These are phyloP conservation scores for Delitschia confertaspora DNA, from an alignment of 495 filamentous ascomycete species.

Conservation along the genomic window DNA sequence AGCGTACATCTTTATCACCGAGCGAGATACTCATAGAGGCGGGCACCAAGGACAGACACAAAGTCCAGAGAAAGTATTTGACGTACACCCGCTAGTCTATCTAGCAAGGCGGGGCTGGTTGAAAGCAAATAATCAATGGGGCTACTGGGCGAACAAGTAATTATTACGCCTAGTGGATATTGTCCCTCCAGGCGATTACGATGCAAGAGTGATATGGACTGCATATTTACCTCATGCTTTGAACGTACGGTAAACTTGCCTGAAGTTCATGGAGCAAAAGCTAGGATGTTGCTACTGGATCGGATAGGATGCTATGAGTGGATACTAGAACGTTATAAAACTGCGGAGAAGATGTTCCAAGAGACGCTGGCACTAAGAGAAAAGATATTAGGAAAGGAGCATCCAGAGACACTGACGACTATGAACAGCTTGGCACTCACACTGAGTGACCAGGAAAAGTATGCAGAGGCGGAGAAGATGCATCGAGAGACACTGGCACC, in stretches of 20 bases:
- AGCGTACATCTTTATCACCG: too few relatives aligned
- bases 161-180: too few relatives aligned
- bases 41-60: too few relatives aligned
- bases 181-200: constrained; percentile 12
- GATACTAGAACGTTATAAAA: constrained; percentile 9
- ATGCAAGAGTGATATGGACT: constrained; percentile 17
- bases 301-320: constrained; percentile 10
- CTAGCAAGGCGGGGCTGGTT: constrained; percentile 39
- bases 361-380: constrained; percentile 19
- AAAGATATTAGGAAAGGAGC: constrained; percentile 22
- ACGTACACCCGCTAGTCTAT: constrained; percentile 45
- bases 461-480: constrained; percentile 22
- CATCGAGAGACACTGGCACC: constrained; percentile 4
- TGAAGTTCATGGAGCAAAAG: constrained; percentile 1
- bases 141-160: constrained; percentile 1
- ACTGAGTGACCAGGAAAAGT: constrained; percentile 12
- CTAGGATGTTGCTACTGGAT: constrained; percentile 7
- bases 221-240: constrained; percentile 9
- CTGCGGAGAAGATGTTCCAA: constrained; percentile 12
- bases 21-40: too few relatives aligned
- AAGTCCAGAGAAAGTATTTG: constrained; percentile 24
- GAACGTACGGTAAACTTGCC: constrained; percentile 8
- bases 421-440: constrained; percentile 5
- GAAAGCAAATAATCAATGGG: constrained; percentile 12
- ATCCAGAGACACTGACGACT: constrained; percentile 16